Evolutionary conservation across 2,329 filamentous ascomycete species (phyloP), one percentile per base, ranked within the genome.

Genomic region (Niveomyces coronatus): DNA sequence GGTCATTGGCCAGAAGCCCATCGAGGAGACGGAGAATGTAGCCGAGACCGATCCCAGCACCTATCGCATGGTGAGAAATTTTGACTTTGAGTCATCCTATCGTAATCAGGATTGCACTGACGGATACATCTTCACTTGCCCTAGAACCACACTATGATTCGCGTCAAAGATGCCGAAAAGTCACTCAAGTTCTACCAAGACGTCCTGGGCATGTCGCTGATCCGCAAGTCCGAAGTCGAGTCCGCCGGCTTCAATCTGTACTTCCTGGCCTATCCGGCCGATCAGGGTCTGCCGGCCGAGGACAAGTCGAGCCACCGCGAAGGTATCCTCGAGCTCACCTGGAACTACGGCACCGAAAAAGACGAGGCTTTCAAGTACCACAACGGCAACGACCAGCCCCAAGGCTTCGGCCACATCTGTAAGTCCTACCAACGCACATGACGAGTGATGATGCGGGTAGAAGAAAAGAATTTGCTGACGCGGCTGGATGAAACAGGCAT

Each of bases 331-430:
- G 89, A 96, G 64, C 63, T 96, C 46, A 95, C 89, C 9, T 94
- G 84, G 82, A 81, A 81, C 55, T 74, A 81, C 48, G 78, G 77
- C 26, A 89, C 85, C 0, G 89, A 96, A 64, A 91, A 89, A 55
- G 83, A 96, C 45, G 74, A 79, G 40, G 65, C 65, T 46, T 91
- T 94, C 56, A 74, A 74, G 48, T 98, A 98, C 57, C 89, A 98
- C 62, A 80, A 94, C 50, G 91, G 91, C 26, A 98, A 98, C 59
- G 70, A 79, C 29, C 70, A 94, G 57, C 89, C 89, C 1, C 87
- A 95, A 58, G 91, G 91, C 1, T 96, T 95, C 48, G 88, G 89
- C 0, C 88, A 95, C 54, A 87, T 95, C 44, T 93, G 86, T 82
- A 60, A 64, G 75, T 68, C 34, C 14, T 39, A 9, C 10, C 14